Base-by-base conservation (phyloP, 768 basidiomycete species). In the Butyriboletus loyo region DNA sequence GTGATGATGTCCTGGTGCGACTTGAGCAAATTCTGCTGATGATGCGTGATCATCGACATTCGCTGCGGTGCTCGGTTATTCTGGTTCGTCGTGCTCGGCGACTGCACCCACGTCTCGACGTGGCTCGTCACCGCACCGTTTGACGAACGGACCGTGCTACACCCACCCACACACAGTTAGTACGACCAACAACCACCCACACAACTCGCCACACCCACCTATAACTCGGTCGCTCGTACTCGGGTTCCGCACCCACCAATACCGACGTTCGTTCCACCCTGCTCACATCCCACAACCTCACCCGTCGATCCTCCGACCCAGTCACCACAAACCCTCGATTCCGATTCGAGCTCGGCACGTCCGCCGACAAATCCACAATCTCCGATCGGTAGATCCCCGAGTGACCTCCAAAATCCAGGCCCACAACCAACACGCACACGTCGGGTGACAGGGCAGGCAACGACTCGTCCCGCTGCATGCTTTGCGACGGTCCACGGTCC, bases 1-100 rank as follows among this genome's bases (percentile, higher is more conserved):
- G 89, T 92, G 19, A 98, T 83, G 2, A 92, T 83, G 64, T 98
- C 95, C 59, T 93, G 92, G 65, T 98, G 97, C 7, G 87, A 80
- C 65, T 85, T 86, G 30, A 98, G 74, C 21, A 97, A 74, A 48
- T 86, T 87, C 64, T 94, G 86, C 63, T 96, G 92, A 64, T 85
- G 88, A 45, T 88, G 81, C 14, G 84, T 86, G 49, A 93, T 87
- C 58, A 92, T 69, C 17, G 83, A 87, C 66, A 87, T 87, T 24
- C 89, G 77, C 62, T 89, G 86, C 2, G 85, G 78, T 17, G 92
- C 81, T 14, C 88, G 79, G 61, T 83, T 88, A 61, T 73, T 79
- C 49, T 81, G 81, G 53, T 73, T 77, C 46, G 71, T 72, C 5
- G 72, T 65, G 13, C 70, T 70, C 15, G 78, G 48, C 2, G 75